Conservation (phyloP, 2,329 filamentous ascomycete genomes). For the Fusarium sp. region DNA sequence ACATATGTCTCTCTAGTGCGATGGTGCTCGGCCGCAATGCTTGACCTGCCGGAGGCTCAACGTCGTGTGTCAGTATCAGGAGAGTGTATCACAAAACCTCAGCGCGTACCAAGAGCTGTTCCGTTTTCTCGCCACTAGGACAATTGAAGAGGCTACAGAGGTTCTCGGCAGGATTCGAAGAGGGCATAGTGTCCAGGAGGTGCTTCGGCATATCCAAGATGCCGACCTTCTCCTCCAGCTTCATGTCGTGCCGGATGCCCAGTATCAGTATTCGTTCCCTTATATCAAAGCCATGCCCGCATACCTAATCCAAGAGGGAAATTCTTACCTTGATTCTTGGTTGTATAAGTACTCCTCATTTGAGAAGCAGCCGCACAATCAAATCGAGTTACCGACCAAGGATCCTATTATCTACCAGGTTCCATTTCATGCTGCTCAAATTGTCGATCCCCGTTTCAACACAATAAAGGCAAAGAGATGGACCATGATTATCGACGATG, state of each 20-base stretch:
- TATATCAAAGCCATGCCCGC: background rate
- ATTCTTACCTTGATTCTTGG: conserved; percentile 5
- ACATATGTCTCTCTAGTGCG: background rate
- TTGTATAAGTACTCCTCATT: background rate
- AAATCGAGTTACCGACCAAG: background rate
- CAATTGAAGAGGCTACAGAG: background rate
- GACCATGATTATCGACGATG: background rate
- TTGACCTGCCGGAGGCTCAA: background rate
- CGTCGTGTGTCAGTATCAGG: background rate
- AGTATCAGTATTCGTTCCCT: conserved; percentile 9
- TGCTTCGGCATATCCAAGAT: background rate
- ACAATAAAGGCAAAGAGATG: background rate
- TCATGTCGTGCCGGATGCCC: background rate
- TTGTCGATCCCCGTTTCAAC: conserved; percentile 1
- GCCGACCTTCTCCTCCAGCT: background rate
- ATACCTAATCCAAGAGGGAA: background rate
- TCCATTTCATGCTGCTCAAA: background rate
- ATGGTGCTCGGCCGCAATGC: background rate
- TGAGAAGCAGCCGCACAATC: background rate
- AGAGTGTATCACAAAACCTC: background rate
- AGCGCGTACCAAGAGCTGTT: background rate
- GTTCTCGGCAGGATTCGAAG: background rate
- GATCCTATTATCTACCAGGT: background rate
- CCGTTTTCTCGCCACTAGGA: background rate
- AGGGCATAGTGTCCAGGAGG: background rate